phyloP scores from a whole-genome alignment of 1,139 yeast genomes.

The Hansenula lynferdii region DNA sequence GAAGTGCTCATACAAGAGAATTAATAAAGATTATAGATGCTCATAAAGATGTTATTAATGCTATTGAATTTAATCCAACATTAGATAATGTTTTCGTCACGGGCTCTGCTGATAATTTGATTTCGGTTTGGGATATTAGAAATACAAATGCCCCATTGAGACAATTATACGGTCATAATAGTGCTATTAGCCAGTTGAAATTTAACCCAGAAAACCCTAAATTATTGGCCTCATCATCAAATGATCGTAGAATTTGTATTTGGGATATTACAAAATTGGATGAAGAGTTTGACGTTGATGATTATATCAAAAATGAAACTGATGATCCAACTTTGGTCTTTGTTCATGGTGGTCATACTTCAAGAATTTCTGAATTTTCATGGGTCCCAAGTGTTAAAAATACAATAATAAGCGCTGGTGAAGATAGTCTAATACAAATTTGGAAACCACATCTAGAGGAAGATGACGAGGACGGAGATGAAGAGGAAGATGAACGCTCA shows the following conservation, averaged over 20 bases:
- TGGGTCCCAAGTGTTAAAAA: conserved; percentile 75
- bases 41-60: conserved; percentile 45
- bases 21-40: conserved; percentile 30
- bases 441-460: conserved; percentile 65
- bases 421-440: conserved; percentile 73
- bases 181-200: conserved; percentile 55
- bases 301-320: conserved; percentile 39
- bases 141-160: conserved; percentile 25
- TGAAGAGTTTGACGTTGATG: conserved; percentile 30
- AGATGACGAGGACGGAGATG: conserved; percentile 33
- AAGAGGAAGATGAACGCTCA: too few relatives aligned
- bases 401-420: conserved; percentile 71
- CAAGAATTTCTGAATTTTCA: conserved; percentile 65
- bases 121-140: conserved; percentile 64
- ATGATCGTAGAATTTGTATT: conserved; percentile 59
- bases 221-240: conserved; percentile 61
- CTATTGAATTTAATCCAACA: conserved; percentile 54
- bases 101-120: conserved; percentile 52
- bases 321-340: conserved; percentile 63
- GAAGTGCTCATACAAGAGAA: conserved; percentile 25
- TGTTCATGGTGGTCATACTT: conserved; percentile 79
- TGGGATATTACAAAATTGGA: conserved; percentile 51
- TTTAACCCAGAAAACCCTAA: conserved; percentile 63
- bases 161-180: conserved; percentile 43
- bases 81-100: conserved; percentile 51